phyloP scores from a whole-genome alignment of 1,139 yeast genomes.

The Saccharomyces hybrid region DNA sequence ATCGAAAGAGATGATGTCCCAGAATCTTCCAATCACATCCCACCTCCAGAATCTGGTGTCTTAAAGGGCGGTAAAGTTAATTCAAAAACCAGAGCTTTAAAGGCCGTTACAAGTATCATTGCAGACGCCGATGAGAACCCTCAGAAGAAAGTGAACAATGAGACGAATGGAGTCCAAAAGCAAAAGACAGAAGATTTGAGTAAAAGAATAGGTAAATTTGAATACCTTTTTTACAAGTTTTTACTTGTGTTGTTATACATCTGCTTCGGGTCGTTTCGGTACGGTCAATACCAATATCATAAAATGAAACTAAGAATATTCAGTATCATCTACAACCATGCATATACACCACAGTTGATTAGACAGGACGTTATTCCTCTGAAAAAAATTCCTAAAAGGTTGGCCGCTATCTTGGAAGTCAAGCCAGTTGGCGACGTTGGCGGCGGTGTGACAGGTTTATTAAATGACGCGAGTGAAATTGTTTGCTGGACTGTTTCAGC shows the following conservation, averaged over 20 bases:
- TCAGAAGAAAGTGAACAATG: slow-evolving; percentile 3
- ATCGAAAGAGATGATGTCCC: slow-evolving; percentile 5
- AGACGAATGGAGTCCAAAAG: slow-evolving; percentile 2
- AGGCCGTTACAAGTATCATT: slow-evolving; percentile 14
- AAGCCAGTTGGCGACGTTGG: slow-evolving; percentile 74
- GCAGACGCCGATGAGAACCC: slow-evolving; percentile 8
- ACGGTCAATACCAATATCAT: slow-evolving; percentile 47
- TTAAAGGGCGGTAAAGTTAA: slow-evolving; percentile 10
- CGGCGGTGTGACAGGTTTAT: slow-evolving; percentile 79
- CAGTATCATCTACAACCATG: slow-evolving; percentile 67
- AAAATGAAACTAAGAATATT: slow-evolving; percentile 49
- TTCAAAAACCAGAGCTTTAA: slow-evolving; percentile 14
- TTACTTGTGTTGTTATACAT: slow-evolving; percentile 49
- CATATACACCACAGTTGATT: slow-evolving; percentile 78
- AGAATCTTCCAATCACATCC: slow-evolving; percentile 8
- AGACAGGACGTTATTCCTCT: slow-evolving; percentile 72
- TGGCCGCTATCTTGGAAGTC: slow-evolving; percentile 66
- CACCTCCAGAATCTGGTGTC: slow-evolving; percentile 18
- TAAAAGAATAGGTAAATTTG: slow-evolving; percentile 10
- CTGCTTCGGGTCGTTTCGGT: slow-evolving; percentile 48
- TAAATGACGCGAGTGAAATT: slow-evolving; percentile 69
- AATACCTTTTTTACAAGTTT: slow-evolving; percentile 34
- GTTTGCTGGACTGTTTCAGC: slow-evolving; percentile 84
- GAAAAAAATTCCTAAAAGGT: slow-evolving; percentile 65
- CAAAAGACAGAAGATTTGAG: slow-evolving; percentile 3